Conservation (phyloP, 2,329 filamentous ascomycete species). For the Alternaria sp. region DNA sequence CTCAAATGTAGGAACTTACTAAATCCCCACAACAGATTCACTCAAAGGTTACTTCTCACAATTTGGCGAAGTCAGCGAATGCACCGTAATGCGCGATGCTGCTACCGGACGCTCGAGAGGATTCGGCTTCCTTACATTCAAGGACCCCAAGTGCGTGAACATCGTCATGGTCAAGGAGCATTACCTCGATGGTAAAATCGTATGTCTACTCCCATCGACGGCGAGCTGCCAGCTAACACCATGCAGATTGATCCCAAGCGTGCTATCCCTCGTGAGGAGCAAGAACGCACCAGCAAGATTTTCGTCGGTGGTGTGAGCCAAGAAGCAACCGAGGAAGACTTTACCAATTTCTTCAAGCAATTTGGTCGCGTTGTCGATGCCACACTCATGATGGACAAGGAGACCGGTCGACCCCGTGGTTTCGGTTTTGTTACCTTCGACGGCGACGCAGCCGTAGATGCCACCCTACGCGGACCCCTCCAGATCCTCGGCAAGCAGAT, state of each 20-base stretch:
- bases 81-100: slow-evolving; percentile 98
- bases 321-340: slow-evolving; percentile 94
- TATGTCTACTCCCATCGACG: slow-evolving; percentile 59
- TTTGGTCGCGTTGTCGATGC: slow-evolving; percentile 97
- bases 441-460: slow-evolving; percentile 91
- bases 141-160: slow-evolving; percentile 96
- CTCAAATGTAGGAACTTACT: neutral
- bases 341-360: slow-evolving; percentile 94
- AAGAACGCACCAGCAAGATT: slow-evolving; percentile 98
- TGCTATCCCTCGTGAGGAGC: slow-evolving; percentile 95
- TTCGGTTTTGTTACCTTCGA: slow-evolving; percentile 99
- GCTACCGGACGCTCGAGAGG: slow-evolving; percentile 91
- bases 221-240: slow-evolving; percentile 24
- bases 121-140: slow-evolving; percentile 97
- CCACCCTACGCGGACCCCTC: slow-evolving; percentile 81
- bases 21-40: slow-evolving; percentile 69
- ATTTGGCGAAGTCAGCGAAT: slow-evolving; percentile 96
- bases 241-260: slow-evolving; percentile 93
- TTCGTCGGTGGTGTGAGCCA: slow-evolving; percentile 98
- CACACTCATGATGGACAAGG: slow-evolving; percentile 99
- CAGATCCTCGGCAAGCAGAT: slow-evolving; percentile 96
- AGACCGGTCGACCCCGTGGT: slow-evolving; percentile 93
- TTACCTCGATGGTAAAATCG: slow-evolving; percentile 96
- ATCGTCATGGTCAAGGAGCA: slow-evolving; percentile 99
- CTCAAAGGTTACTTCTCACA: slow-evolving; percentile 96